Evolutionary conservation across 495 filamentous ascomycete species (phyloP).

Genomic region (Hypomontagnella monticulosa): DNA sequence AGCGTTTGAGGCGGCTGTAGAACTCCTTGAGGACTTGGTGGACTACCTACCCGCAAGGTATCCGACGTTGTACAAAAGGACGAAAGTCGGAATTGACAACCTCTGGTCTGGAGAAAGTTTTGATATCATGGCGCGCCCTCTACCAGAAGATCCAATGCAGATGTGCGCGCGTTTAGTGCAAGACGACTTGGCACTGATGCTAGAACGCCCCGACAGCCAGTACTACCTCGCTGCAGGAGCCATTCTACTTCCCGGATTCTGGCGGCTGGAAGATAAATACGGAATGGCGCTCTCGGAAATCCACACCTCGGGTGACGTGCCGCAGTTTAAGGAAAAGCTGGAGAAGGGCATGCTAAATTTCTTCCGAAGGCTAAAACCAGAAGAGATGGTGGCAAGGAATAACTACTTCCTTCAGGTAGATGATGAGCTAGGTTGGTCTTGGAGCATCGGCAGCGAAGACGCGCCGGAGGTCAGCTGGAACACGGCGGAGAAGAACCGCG

Average conservation of each 20-base stretch:
- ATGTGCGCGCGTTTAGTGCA: constrained; percentile 78
- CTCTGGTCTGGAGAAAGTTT: constrained; percentile 76
- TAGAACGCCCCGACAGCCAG: constrained; percentile 79
- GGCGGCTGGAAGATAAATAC: constrained; percentile 85
- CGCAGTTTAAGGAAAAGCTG: constrained; percentile 77
- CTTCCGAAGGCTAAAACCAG: constrained; percentile 71
- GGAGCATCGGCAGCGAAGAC: constrained; percentile 81
- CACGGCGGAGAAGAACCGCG: constrained; percentile 79
- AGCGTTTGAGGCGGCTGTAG: constrained; percentile 79
- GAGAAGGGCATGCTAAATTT: constrained; percentile 87
- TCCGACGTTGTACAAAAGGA: constrained; percentile 74
- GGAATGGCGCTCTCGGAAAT: constrained; percentile 86
- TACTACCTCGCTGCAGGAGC: constrained; percentile 86
- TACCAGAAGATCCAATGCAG: constrained; percentile 84
- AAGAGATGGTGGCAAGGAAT: constrained; percentile 68
- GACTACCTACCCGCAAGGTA: constrained; percentile 84
- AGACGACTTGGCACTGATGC: constrained; percentile 89
- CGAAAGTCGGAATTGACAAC: constrained; percentile 74
- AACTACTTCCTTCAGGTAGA: constrained; percentile 86
- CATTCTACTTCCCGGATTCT: constrained; percentile 85
- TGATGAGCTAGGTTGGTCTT: constrained; percentile 74
- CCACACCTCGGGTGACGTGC: constrained; percentile 84
- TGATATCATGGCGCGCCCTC: constrained; percentile 70
- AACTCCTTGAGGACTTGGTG: constrained; percentile 80
- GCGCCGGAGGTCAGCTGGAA: constrained; percentile 70